A percentile compares a stretch with the other conserved stretches of the same genome.
Evolutionary conservation across 768 basidiomycete species (phyloP).

Genomic region (Sistotremastrum niveocremeum): DNA sequence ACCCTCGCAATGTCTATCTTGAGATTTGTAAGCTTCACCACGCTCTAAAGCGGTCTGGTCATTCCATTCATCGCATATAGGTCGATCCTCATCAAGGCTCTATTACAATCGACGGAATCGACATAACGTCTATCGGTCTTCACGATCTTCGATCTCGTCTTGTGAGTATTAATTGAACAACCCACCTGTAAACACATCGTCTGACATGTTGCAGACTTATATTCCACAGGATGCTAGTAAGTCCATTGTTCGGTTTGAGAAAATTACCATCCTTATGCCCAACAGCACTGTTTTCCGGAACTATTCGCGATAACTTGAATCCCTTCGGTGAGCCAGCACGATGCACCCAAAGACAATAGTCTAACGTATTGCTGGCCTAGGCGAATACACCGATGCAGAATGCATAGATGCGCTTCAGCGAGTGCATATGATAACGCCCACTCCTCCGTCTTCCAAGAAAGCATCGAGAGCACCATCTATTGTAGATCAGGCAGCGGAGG

Average conservation of each 20-base stretch:
- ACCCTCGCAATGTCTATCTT: conserved; percentile 80
- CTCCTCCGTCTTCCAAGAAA: conserved; percentile 8
- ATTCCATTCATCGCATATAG: conserved; percentile 16
- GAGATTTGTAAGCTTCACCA: conserved; percentile 57
- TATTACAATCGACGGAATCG: conserved; percentile 79
- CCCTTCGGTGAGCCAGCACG: conserved; percentile 34
- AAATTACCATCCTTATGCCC: conserved; percentile 50
- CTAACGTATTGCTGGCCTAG: not conserved
- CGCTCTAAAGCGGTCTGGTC: not conserved
- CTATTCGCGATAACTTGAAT: conserved; percentile 60
- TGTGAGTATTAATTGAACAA: conserved; percentile 20
- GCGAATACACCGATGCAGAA: conserved; percentile 68
- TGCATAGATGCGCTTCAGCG: conserved; percentile 70
- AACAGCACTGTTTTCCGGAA: conserved; percentile 67
- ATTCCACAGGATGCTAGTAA: conserved; percentile 2
- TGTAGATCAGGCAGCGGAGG: conserved; percentile 28
- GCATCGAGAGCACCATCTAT: conserved; percentile 33
- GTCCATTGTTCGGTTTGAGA: not conserved
- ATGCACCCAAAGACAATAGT: not conserved
- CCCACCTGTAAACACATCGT: not conserved
- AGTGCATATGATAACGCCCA: conserved; percentile 57
- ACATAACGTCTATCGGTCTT: conserved; percentile 73
- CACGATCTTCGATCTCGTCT: conserved; percentile 66
- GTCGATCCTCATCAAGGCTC: conserved; percentile 67
- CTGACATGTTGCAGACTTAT: not conserved